Percentiles rank a stretch among this genome's conserved stretches.
phyloP scores from a whole-genome alignment of 805 yeast species.

The Priceomyces haplophilus region DNA sequence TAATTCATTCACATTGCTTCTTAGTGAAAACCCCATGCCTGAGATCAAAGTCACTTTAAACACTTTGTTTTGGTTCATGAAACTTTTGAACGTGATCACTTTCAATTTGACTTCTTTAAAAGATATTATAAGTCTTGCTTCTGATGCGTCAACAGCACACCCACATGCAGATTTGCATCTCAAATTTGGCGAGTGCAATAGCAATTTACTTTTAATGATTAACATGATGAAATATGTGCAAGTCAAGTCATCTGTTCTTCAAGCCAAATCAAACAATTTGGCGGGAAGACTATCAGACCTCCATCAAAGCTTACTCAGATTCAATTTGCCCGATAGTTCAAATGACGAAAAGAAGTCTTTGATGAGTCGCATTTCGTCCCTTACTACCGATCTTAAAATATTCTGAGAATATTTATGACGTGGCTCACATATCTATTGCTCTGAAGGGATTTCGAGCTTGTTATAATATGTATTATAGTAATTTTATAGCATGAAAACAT shows the following conservation, averaged over 20 bases:
- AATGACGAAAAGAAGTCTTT: slow-evolving; percentile 3
- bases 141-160: slow-evolving; percentile 11
- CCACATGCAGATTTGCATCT: slow-evolving; percentile 18
- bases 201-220: slow-evolving; percentile 30
- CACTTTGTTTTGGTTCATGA: slow-evolving; percentile 31
- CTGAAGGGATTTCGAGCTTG: too few species aligned
- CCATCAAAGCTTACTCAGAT: slow-evolving; percentile 4
- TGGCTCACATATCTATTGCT: too few species aligned
- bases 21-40: slow-evolving; percentile 17
- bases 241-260: not conserved
- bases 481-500: too few species aligned
- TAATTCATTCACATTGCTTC: slow-evolving; percentile 35
- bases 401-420: too few species aligned
- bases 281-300: slow-evolving; percentile 2
- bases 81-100: slow-evolving; percentile 35
- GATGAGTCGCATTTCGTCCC: not conserved
- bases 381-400: not conserved
- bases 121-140: slow-evolving; percentile 12
- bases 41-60: slow-evolving; percentile 17
- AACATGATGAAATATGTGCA: slow-evolving; percentile 29
- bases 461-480: too few species aligned
- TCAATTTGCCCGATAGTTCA: slow-evolving; percentile 1
- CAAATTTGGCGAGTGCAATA: slow-evolving; percentile 30
- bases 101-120: slow-evolving; percentile 24
- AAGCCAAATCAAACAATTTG: slow-evolving; percentile 1